phyloP scores from a whole-genome alignment of 2,329 filamentous ascomycete species.

The Aspergillus udagawae region DNA sequence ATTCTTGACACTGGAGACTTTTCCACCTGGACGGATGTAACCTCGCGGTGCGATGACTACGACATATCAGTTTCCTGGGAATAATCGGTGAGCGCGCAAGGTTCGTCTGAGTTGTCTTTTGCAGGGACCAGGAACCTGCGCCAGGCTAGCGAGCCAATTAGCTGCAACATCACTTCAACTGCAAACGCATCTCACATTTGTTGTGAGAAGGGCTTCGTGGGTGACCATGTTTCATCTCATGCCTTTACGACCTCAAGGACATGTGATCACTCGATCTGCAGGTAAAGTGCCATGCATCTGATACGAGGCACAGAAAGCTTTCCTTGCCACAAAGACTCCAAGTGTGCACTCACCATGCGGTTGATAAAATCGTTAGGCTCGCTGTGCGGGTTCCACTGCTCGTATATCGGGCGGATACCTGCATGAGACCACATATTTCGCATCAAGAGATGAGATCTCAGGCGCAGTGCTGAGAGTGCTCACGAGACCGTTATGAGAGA shows the following conservation, averaged over 20 bases:
- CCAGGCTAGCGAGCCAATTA: neutral
- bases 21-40: neutral
- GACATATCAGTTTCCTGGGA: neutral
- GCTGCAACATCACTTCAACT: neutral
- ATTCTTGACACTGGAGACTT: neutral
- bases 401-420: slow-evolving; percentile 20
- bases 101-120: neutral
- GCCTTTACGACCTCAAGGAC: slow-evolving; percentile 3
- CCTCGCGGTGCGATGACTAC: neutral
- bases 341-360: slow-evolving; percentile 12
- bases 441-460: slow-evolving; percentile 3
- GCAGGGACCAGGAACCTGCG: neutral
- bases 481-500: slow-evolving; percentile 10
- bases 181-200: slow-evolving; percentile 5
- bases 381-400: slow-evolving; percentile 5
- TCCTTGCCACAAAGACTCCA: neutral
- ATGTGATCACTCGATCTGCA: slow-evolving; percentile 9
- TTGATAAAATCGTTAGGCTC: slow-evolving; percentile 8
- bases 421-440: slow-evolving; percentile 13
- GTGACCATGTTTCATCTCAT: slow-evolving; percentile 13
- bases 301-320: neutral
- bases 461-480: slow-evolving; percentile 8
- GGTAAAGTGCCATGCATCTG: neutral
- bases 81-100: neutral
- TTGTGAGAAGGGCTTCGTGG: neutral